A percentile compares a stretch with the other conserved stretches of the same genome.
phyloP scores from a whole-genome alignment of 176 grass and related monocot genomes.

The Eleusine coracana region DNA sequence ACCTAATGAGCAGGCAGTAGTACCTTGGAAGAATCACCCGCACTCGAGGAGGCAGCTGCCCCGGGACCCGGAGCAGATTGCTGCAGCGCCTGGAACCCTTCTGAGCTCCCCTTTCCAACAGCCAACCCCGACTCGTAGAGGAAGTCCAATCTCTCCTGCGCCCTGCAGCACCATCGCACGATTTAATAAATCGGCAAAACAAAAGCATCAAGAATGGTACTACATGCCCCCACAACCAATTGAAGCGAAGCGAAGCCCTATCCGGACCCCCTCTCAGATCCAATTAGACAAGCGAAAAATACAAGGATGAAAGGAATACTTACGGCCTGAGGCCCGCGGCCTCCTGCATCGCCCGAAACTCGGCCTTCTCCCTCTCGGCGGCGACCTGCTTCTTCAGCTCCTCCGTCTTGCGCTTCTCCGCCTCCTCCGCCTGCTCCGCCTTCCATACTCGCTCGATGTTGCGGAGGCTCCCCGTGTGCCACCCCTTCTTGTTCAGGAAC shows the following conservation, averaged over 20 bases:
- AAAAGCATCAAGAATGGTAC: neutral
- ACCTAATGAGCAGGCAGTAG: neutral
- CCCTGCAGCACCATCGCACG: slow-evolving; percentile 41
- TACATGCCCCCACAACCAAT: neutral
- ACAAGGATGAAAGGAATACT: neutral
- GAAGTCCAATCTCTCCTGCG: slow-evolving; percentile 94
- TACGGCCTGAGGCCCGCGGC: slow-evolving; percentile 87
- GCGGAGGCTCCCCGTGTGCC: slow-evolving; percentile 95
- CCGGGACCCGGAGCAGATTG: slow-evolving; percentile 35
- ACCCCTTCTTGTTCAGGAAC: slow-evolving; percentile 99
- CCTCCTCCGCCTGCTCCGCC: slow-evolving; percentile 96
- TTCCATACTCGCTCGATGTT: slow-evolving; percentile 99
- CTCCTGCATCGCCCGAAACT: slow-evolving; percentile 92
- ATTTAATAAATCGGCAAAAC: neutral
- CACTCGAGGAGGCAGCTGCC: slow-evolving; percentile 12
- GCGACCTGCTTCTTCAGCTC: slow-evolving; percentile 93
- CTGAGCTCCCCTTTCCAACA: slow-evolving; percentile 77
- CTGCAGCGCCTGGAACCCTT: slow-evolving; percentile 89
- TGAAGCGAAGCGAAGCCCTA: slow-evolving; percentile 37
- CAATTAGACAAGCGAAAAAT: neutral
- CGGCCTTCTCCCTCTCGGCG: slow-evolving; percentile 81
- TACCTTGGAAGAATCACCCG: slow-evolving; percentile 77
- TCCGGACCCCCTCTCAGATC: slow-evolving; percentile 9
- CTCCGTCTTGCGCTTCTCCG: slow-evolving; percentile 88
- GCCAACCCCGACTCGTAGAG: slow-evolving; percentile 95